Percentiles rank a stretch among this genome's conserved stretches.
Evolutionary conservation across 2,329 filamentous ascomycete species (phyloP).

Genomic region (Fusarium pininemorale): DNA sequence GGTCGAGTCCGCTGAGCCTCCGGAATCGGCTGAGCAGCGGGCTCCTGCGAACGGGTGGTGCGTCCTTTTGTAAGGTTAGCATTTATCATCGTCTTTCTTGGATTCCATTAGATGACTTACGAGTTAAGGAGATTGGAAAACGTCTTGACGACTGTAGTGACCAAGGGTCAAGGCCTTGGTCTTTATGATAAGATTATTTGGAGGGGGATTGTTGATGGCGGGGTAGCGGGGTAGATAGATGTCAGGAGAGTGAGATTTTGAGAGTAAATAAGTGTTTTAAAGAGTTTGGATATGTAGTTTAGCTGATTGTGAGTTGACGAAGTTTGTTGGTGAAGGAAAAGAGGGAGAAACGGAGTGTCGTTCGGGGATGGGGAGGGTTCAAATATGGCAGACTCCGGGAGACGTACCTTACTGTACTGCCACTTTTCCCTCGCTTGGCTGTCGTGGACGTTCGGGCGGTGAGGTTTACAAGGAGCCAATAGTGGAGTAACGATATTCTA

Average conservation of each 20-base stretch:
- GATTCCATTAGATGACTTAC: constrained; percentile 63
- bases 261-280: background rate
- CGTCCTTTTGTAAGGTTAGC: constrained; percentile 64
- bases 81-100: constrained; percentile 4
- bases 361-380: constrained; percentile 31
- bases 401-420: constrained; percentile 17
- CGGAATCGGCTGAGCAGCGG: constrained; percentile 90
- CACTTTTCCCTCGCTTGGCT: constrained; percentile 6
- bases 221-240: constrained; percentile 38
- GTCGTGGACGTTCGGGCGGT: constrained; percentile 31
- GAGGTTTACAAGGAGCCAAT: constrained; percentile 35
- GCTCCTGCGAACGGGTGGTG: constrained; percentile 97
- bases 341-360: constrained; percentile 4
- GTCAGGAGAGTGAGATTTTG: constrained; percentile 13
- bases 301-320: constrained; percentile 13
- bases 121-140: constrained; percentile 99
- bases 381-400: constrained; percentile 27
- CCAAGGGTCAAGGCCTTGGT: constrained; percentile 65
- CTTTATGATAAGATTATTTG: constrained; percentile 43
- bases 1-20: constrained; percentile 78
- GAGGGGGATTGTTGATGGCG: constrained; percentile 35
- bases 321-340: constrained; percentile 27
- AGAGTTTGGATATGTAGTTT: constrained; percentile 3
- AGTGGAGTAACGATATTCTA: constrained; percentile 41
- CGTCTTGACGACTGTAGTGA: constrained; percentile 82